Evolutionary conservation across 1,139 yeast species (phyloP), one percentile per base, ranked within the genome.

Genomic region (Meyerozyma elateridarum): DNA sequence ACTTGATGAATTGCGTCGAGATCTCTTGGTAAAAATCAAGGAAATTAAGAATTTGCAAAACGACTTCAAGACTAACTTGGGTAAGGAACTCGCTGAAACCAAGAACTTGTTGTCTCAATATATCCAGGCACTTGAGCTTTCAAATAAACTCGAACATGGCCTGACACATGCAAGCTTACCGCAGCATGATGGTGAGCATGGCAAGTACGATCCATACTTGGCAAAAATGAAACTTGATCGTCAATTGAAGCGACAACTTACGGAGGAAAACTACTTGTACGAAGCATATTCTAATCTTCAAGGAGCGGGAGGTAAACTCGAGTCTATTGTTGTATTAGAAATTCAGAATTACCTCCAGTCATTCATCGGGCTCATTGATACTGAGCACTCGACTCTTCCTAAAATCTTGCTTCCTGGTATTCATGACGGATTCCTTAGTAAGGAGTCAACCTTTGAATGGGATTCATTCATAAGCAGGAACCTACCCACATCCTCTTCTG

Each of bases 231-330:
- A 68, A 25, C 65, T 89, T 45, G 96, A 89, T 45, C 71, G 78
- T 51, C 94, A 84, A 53, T 72, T 91, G 49, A 78, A 74, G 45
- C 73, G 72, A 42, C 95, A 87, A 54, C 57, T 91, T 31, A 72
- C 72, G 16, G 96, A 88, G 55, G 97, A 91, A 54, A 83, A 82
- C 54, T 82, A 80, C 48, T 66, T 91, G 33, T 84, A 85, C 48
- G 95, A 88, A 51, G 96, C 97, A 0, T 89, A 76, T 52, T 70
- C 79, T 42, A 89, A 91, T 56, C 68, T 89, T 44, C 96, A 91
- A 60, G 75, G 76, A 25, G 84, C 95, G 1, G 96, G 95, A 29
- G 79, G 83, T 38, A 93, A 88, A 51, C 71, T 93, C 44, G 97
- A 89, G 57, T 78, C 82, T 42, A 91, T 87, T 39, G 93, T 91